phyloP scores from a whole-genome alignment of 1,284 basidiomycete genomes.

The Ganoderma resinaceum region DNA sequence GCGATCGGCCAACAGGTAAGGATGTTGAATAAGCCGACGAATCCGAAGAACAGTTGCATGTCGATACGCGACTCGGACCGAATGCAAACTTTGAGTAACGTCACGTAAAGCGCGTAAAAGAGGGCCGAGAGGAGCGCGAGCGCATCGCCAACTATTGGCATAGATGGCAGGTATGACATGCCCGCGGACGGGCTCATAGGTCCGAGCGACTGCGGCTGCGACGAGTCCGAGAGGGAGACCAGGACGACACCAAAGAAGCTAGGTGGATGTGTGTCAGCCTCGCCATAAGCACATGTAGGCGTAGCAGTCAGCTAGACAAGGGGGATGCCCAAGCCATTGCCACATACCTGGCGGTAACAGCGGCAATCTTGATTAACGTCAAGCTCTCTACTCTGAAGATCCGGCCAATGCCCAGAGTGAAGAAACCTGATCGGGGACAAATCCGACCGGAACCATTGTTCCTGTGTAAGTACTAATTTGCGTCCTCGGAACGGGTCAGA shows the following conservation, averaged over 20 bases:
- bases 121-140: slow-evolving; percentile 85
- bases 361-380: slow-evolving; percentile 77
- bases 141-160: slow-evolving; percentile 72
- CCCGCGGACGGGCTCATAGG: slow-evolving; percentile 18
- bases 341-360: slow-evolving; percentile 81
- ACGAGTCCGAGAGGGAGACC: slow-evolving; percentile 84
- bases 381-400: slow-evolving; percentile 85
- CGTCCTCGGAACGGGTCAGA: neutral
- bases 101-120: slow-evolving; percentile 93
- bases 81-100: slow-evolving; percentile 89
- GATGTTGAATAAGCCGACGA: slow-evolving; percentile 92
- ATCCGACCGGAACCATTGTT: neutral
- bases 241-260: slow-evolving; percentile 89
- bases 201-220: slow-evolving; percentile 36
- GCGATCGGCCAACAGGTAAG: slow-evolving; percentile 84
- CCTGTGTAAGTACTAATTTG: neutral
- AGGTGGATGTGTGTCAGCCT: slow-evolving; percentile 16
- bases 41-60: slow-evolving; percentile 95
- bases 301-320: neutral
- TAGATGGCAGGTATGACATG: slow-evolving; percentile 22
- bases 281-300: neutral
- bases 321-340: neutral
- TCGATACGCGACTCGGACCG: slow-evolving; percentile 86
- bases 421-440: slow-evolving; percentile 73
- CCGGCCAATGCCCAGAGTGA: slow-evolving; percentile 90